Conservation (phyloP, 495 filamentous ascomycete species). For the Lasiosphaeria ovina region DNA sequence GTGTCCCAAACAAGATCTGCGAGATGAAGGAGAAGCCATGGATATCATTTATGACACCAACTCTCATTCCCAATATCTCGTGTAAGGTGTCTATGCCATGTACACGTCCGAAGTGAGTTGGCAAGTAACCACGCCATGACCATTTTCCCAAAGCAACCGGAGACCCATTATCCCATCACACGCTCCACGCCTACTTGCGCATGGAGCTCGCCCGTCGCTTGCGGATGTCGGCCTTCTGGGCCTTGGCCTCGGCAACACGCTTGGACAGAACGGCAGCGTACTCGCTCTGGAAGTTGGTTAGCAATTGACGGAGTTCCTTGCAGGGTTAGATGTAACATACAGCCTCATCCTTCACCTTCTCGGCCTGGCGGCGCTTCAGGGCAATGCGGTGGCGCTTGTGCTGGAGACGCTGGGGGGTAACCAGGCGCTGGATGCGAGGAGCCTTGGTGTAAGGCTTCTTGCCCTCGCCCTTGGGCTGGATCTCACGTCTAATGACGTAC, state of each 20-base stretch:
- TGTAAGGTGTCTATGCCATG: slow-evolving; percentile 27
- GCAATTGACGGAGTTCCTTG: slow-evolving; percentile 10
- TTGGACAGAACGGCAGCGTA: slow-evolving; percentile 90
- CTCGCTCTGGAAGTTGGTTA: slow-evolving; percentile 67
- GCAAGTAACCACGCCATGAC: slow-evolving; percentile 35
- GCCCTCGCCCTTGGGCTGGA: slow-evolving; percentile 91
- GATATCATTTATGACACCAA: slow-evolving; percentile 26
- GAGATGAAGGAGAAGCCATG: neutral
- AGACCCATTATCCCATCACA: slow-evolving; percentile 42
- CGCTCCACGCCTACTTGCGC: slow-evolving; percentile 68
- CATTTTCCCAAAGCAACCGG: slow-evolving; percentile 36
- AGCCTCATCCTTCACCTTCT: slow-evolving; percentile 95
- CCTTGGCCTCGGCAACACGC: slow-evolving; percentile 93
- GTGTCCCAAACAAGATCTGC: neutral
- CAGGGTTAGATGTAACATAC: slow-evolving; percentile 58
- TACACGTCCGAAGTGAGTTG: slow-evolving; percentile 34
- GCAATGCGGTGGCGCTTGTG: slow-evolving; percentile 97
- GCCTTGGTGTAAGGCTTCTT: slow-evolving; percentile 99
- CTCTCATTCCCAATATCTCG: slow-evolving; percentile 29
- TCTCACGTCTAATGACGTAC: slow-evolving; percentile 98
- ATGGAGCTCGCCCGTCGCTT: slow-evolving; percentile 96
- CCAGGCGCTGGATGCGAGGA: slow-evolving; percentile 96
- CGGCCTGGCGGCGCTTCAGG: slow-evolving; percentile 93
- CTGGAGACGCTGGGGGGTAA: slow-evolving; percentile 99
- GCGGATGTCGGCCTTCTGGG: slow-evolving; percentile 83